Evolutionary conservation across 2,329 filamentous ascomycete genomes (phyloP).

Genomic region (Plectosphaerella plurivora): DNA sequence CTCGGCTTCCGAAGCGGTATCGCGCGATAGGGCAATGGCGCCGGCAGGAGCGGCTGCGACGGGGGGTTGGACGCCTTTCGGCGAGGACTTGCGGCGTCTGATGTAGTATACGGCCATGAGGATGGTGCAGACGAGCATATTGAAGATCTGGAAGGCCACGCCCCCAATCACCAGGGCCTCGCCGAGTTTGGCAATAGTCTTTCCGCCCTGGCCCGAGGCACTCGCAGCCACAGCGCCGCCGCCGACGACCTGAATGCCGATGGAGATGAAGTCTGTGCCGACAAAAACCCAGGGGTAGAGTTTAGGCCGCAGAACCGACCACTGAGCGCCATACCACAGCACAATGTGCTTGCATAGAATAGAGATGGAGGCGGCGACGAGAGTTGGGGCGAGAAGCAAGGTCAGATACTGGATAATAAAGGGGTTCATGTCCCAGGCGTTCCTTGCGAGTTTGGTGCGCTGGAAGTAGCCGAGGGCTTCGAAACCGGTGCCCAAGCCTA

Average conservation of each 20-base stretch:
- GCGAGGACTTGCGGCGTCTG: not conserved
- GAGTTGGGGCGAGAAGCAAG: conserved; percentile 35
- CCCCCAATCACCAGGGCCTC: conserved; percentile 16
- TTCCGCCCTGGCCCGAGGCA: not conserved
- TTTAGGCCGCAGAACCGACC: conserved; percentile 32
- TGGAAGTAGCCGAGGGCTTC: not conserved
- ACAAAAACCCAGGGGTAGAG: conserved; percentile 47
- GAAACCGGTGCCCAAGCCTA: not conserved
- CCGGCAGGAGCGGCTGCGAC: not conserved
- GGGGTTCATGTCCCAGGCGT: conserved; percentile 32
- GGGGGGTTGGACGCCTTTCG: not conserved
- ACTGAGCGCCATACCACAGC: conserved; percentile 32
- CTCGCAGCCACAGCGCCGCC: conserved; percentile 8
- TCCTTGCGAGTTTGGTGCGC: conserved; percentile 12
- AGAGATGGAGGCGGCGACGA: conserved; percentile 40
- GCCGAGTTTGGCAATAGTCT: conserved; percentile 7
- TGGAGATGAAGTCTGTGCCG: conserved; percentile 39
- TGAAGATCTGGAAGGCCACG: conserved; percentile 19
- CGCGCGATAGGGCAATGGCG: not conserved
- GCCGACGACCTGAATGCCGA: conserved; percentile 17
- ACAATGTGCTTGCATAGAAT: conserved; percentile 41
- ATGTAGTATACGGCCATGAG: conserved; percentile 9
- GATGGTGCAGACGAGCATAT: conserved; percentile 17
- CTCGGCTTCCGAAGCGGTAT: not conserved
- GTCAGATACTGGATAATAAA: conserved; percentile 36